Conservation (phyloP, 345 rosid genomes). For the Arabidopsis arenosa region DNA sequence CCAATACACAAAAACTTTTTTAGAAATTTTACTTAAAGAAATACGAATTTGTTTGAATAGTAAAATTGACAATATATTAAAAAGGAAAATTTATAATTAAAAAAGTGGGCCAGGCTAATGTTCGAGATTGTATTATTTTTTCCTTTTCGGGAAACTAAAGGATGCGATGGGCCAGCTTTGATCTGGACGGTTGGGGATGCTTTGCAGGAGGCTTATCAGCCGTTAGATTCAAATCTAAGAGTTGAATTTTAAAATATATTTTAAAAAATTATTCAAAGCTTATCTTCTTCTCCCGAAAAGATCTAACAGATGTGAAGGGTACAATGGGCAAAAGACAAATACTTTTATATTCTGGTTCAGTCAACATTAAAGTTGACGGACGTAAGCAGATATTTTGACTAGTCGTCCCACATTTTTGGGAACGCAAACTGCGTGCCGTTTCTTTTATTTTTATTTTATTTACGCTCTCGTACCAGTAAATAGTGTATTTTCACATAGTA, state of each 20-base stretch:
- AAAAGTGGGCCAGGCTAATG: conserved; percentile 27
- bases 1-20: not conserved
- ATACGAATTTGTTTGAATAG: not conserved
- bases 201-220: conserved; percentile 23
- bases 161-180: conserved; percentile 29
- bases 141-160: conserved; percentile 36
- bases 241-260: too few relatives aligned
- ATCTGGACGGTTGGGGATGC: conserved; percentile 48
- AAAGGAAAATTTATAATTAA: not conserved
- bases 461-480: not conserved
- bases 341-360: conserved; percentile 23
- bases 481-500: conserved; percentile 16
- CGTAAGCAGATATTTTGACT: conserved; percentile 34
- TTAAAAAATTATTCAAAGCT: conserved; percentile 24
- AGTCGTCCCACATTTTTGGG: conserved; percentile 34
- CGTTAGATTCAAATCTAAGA: conserved; percentile 45
- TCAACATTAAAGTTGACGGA: conserved; percentile 44
- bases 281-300: conserved; percentile 36
- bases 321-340: conserved; percentile 22
- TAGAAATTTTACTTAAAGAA: not conserved
- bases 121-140: conserved; percentile 35
- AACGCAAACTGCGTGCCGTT: conserved; percentile 44
- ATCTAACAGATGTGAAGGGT: conserved; percentile 40
- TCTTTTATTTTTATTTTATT: not conserved
- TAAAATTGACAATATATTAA: not conserved